Evolutionary conservation across 2,329 filamentous ascomycete genomes (phyloP).

Genomic region (Aspergillus alliaceus): DNA sequence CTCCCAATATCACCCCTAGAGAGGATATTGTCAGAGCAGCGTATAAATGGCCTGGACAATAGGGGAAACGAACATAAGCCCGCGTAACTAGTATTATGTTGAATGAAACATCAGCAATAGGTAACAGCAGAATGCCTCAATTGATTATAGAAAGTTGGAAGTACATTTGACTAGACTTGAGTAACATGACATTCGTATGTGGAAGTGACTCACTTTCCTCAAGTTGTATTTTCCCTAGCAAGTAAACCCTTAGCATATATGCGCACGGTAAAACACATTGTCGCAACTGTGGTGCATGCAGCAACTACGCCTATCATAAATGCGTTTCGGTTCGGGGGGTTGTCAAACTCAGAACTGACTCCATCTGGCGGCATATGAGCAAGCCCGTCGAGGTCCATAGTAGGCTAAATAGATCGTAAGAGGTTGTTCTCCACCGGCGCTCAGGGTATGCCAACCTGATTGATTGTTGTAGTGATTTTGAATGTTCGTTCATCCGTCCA

Average conservation of each 20-base stretch:
- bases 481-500: too few relatives aligned
- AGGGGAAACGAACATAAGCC: background rate
- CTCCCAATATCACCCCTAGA: background rate
- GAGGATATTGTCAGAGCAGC: background rate
- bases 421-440: too few relatives aligned
- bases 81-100: background rate
- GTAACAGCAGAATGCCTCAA: too few relatives aligned
- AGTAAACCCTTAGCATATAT: constrained; percentile 14
- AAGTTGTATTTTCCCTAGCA: constrained; percentile 14
- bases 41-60: background rate
- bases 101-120: background rate
- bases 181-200: too few relatives aligned
- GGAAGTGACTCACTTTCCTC: constrained; percentile 21
- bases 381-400: constrained; percentile 5
- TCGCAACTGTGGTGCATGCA: constrained; percentile 13
- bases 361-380: constrained; percentile 15
- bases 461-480: too few relatives aligned
- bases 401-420: too few relatives aligned
- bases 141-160: too few relatives aligned
- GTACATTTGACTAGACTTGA: too few relatives aligned
- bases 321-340: constrained; percentile 17
- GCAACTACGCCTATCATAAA: constrained; percentile 17
- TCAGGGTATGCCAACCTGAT: too few relatives aligned
- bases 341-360: constrained; percentile 16
- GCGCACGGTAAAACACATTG: constrained; percentile 14